Evolutionary conservation across 331 rosid genomes (phyloP), one percentile per base, ranked within the genome.

Genomic region (Quercus lobata): DNA sequence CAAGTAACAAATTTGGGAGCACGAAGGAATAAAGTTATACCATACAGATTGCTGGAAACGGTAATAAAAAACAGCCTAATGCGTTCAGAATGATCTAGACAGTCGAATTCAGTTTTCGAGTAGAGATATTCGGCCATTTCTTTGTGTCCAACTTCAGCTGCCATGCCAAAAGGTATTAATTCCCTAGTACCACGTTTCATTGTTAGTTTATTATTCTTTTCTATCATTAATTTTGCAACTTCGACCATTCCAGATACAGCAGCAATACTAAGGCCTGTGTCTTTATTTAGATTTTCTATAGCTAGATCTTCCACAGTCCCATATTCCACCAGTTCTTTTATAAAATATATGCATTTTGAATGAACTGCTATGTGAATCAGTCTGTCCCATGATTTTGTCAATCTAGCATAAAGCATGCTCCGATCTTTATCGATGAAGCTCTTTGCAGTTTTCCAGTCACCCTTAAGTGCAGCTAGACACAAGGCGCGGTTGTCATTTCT

Each of bases 331-430:
- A 79, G 21, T 12, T 58, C 21, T 44, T 41, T 49, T 4, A 79
- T 25, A 29, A 79, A 79, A 35, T 46, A 14, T n/a, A 7, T 58
- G 21, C 37, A 27, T 9, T 24, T 54, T 22, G 63, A 54, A 29
- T 61, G 60, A 46, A 70, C 82, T 1, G 77, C 82, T 22, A 79
- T 44, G 76, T 79, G 82, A 21, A 79, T 71, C 68, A 61, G 73
- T 15, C 57, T 72, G 10, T 32, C 78, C 7, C 29, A 4, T 15
- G 55, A 72, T 46, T 46, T 61, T 32, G 82, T 68, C 21, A 79
- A 72, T 6, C 19, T 6, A 3, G 77, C 52, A 5, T 10, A 6
- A 22, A 71, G 18, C 53, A 62, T 35, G 9, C 6, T 21, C 1
- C 6, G 62, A 60, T 79, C 57, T 21, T 79, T 0, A 3, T 5